phyloP scores from a whole-genome alignment of 2,329 filamentous ascomycete genomes.

The Diplodia seriata region DNA sequence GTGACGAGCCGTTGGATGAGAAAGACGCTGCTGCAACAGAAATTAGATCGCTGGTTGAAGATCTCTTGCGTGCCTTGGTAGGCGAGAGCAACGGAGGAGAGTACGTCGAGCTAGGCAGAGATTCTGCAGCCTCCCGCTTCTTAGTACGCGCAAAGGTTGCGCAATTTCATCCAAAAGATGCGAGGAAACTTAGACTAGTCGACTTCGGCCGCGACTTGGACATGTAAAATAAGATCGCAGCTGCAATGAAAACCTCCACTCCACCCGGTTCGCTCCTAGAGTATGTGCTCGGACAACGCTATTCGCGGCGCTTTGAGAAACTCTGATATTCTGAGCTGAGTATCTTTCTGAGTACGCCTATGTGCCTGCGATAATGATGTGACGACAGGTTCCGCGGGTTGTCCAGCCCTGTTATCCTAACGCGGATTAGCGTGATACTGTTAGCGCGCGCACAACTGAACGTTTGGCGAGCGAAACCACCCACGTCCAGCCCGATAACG shows the following conservation, averaged over 20 bases:
- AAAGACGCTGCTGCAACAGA: constrained; percentile 57
- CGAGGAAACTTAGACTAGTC: constrained; percentile 58
- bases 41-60: constrained; percentile 55
- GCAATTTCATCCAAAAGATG: constrained; percentile 63
- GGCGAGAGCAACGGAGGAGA: constrained; percentile 48
- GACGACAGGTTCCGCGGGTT: neutral
- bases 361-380: neutral
- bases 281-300: neutral
- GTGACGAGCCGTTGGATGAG: constrained; percentile 47
- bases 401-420: neutral
- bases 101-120: constrained; percentile 57
- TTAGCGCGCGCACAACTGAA: constrained; percentile 29
- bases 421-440: neutral
- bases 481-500: constrained; percentile 25
- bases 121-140: constrained; percentile 61
- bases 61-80: constrained; percentile 52
- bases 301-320: neutral
- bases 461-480: constrained; percentile 29
- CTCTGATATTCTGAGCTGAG: neutral
- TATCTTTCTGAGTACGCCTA: neutral
- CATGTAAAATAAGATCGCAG: constrained; percentile 34
- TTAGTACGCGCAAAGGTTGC: constrained; percentile 63
- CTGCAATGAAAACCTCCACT: neutral
- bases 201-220: constrained; percentile 58
- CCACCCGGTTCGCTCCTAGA: neutral